Conservation (phyloP, 208 protist genomes). For the Leishmania martiniquensis region DNA sequence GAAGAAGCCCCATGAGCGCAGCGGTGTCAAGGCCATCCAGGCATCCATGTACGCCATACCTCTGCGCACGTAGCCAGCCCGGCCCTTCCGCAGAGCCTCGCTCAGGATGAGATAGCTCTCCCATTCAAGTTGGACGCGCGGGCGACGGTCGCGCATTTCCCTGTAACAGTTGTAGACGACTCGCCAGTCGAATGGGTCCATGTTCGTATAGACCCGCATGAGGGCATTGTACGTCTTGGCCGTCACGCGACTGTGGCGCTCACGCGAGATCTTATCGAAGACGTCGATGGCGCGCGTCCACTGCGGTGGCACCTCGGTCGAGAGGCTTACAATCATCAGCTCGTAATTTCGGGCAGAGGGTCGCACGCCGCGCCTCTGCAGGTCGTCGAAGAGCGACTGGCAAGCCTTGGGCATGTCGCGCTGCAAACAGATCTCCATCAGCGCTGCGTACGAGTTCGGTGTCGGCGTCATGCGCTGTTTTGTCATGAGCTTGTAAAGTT, state of each 20-base stretch:
- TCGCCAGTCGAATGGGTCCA: constrained; percentile 89
- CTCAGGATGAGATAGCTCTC: constrained; percentile 77
- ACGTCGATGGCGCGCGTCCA: constrained; percentile 81
- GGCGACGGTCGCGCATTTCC: constrained; percentile 71
- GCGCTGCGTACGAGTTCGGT: constrained; percentile 62
- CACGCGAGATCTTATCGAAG: constrained; percentile 79
- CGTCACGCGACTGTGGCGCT: constrained; percentile 44
- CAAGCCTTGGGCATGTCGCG: constrained; percentile 61
- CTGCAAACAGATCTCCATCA: constrained; percentile 85
- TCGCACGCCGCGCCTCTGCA: constrained; percentile 58
- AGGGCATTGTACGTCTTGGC: constrained; percentile 87
- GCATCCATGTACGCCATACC: constrained; percentile 79
- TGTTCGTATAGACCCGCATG: constrained; percentile 89
- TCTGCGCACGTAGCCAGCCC: constrained; percentile 67
- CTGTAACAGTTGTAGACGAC: constrained; percentile 91
- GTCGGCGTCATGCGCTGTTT: constrained; percentile 63
- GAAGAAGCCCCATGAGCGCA: constrained; percentile 62
- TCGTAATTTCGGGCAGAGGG: constrained; percentile 72
- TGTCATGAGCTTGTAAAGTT: constrained; percentile 75
- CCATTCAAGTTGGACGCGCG: constrained; percentile 77
- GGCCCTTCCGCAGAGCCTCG: constrained; percentile 66
- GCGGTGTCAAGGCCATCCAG: constrained; percentile 72
- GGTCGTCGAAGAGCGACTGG: constrained; percentile 75
- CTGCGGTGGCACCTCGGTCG: constrained; percentile 70
- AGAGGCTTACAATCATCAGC: constrained; percentile 74